Base-by-base conservation (phyloP, 306 rosid genomes). In the Cicer arietinum region DNA sequence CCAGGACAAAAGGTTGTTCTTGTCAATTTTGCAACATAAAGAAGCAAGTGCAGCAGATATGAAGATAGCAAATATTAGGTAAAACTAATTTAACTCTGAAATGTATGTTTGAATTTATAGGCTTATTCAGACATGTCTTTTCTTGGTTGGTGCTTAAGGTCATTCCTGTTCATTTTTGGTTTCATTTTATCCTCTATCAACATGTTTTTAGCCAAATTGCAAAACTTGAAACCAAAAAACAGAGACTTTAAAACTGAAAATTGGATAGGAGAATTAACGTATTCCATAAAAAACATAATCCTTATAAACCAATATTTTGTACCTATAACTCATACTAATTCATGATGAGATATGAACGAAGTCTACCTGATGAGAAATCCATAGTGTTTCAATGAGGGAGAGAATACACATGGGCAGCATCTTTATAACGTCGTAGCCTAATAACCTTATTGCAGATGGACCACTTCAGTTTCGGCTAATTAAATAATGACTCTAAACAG, bases 1-100 rank as follows among this genome's bases (percentile, higher is more conserved):
- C 73, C 88, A 86, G 97, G 94, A 88, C 61, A 84, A 89, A 82
- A 48, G 54, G 67, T 74, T 82, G 64, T 85, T 87, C 81, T 83
- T 89, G 42, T 80, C 86, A 71, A 59, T 78, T 56, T 72, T 83
- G 80, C 91, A 71, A 72, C 81, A 60, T 60, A 82, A 86, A 71
- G 85, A 76, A 82, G 79, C 84, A 75, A 25, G 77, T 73, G 50
- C 30, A 59, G 56, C 42, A 56, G 80, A 78, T 76, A 67, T 66
- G 77, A 37, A 47, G 42, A 80, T 54, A 73, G 86, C 70, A 67
- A 77, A 77, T 67, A 79, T 67, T 17, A 67, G 89, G 98, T 90
- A 82, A 80, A 18, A 30, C 2, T 43, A 60, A 44, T 10, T 20
- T 61, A 20, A 73, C 41, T 66, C 44, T 41, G 45, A 78, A 39